Evolutionary conservation across 257 asterid species (phyloP).

Genomic region (Eucommia ulmoides): DNA sequence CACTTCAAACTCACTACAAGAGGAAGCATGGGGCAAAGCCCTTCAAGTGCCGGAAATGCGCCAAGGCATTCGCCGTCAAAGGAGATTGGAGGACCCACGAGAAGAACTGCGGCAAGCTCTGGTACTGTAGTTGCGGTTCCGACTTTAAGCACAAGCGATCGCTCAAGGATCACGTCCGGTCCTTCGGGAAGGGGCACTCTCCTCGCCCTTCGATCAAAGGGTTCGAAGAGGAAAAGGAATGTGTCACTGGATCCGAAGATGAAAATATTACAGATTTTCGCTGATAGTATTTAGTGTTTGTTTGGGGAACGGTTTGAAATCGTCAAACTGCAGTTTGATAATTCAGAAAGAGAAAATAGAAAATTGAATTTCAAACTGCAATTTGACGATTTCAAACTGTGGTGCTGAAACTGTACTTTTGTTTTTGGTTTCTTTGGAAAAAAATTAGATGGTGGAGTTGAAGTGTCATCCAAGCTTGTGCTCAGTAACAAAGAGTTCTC

Average conservation of each 20-base stretch:
- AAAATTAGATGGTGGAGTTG: background rate
- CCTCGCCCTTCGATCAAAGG: constrained; percentile 53
- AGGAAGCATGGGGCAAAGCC: constrained; percentile 90
- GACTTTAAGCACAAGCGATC: constrained; percentile 90
- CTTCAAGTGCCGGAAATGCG: too few relatives aligned
- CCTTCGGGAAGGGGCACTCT: constrained; percentile 69
- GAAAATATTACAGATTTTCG: too few relatives aligned
- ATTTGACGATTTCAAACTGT: too few relatives aligned
- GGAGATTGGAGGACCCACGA: too few relatives aligned
- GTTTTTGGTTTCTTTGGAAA: background rate
- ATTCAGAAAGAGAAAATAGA: too few relatives aligned
- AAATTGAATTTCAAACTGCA: too few relatives aligned
- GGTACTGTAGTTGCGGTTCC: too few relatives aligned
- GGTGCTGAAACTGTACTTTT: too few relatives aligned
- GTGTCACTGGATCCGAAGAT: constrained; percentile 41
- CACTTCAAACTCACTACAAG: constrained; percentile 94
- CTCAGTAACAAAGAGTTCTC: constrained; percentile 52
- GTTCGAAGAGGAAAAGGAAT: constrained; percentile 37
- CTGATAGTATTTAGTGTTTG: too few relatives aligned
- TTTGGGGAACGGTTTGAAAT: too few relatives aligned
- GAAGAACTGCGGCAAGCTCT: constrained; percentile 86
- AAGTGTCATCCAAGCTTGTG: constrained; percentile 30
- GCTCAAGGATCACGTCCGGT: constrained; percentile 69
- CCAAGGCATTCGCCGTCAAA: too few relatives aligned
- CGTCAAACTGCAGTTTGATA: too few relatives aligned